Evolutionary conservation across 2,329 filamentous ascomycete genomes (phyloP).

Genomic region (Fusarium brachygibbosum): DNA sequence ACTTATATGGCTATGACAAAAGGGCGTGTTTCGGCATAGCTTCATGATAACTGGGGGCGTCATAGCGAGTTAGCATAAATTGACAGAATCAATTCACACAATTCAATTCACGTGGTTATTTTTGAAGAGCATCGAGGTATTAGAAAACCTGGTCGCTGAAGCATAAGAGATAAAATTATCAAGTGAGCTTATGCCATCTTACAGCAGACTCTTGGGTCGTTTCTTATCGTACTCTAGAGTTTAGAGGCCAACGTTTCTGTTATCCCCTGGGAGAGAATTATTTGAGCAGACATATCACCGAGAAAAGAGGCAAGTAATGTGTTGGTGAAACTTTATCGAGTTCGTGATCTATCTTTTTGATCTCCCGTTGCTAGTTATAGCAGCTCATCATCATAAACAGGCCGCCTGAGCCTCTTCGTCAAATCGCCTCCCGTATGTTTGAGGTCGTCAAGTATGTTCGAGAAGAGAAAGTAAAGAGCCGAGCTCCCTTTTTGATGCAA

Average conservation of each 20-base stretch:
- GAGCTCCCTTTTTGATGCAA: background rate
- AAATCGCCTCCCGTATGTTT: slow-evolving; percentile 29
- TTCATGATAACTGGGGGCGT: slow-evolving; percentile 8
- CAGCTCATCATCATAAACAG: slow-evolving; percentile 28
- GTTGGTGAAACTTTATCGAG: slow-evolving; percentile 16
- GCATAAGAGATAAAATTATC: too few species aligned
- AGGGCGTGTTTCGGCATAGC: slow-evolving; percentile 24
- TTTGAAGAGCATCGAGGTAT: background rate
- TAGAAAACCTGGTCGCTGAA: fast-evolving
- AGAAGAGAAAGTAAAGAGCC: slow-evolving; percentile 18
- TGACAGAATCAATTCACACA: slow-evolving; percentile 39
- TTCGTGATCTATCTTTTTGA: background rate
- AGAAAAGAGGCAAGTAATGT: background rate
- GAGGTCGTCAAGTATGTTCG: slow-evolving; percentile 19
- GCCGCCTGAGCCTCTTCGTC: slow-evolving; percentile 20
- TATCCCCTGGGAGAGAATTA: background rate
- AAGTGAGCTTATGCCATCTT: fast-evolving
- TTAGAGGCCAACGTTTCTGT: background rate
- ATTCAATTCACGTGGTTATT: slow-evolving; percentile 4
- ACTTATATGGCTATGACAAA: slow-evolving; percentile 13
- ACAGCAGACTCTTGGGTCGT: background rate
- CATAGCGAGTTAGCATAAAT: slow-evolving; percentile 43
- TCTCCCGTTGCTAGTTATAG: slow-evolving; percentile 14
- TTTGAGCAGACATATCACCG: background rate
- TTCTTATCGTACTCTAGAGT: fast-evolving